A percentile compares a stretch with the other conserved stretches of the same genome.
These are phyloP conservation scores for Capsella bursapastoris DNA, from an alignment of 345 rosid genomes.

Conservation along the genomic window DNA sequence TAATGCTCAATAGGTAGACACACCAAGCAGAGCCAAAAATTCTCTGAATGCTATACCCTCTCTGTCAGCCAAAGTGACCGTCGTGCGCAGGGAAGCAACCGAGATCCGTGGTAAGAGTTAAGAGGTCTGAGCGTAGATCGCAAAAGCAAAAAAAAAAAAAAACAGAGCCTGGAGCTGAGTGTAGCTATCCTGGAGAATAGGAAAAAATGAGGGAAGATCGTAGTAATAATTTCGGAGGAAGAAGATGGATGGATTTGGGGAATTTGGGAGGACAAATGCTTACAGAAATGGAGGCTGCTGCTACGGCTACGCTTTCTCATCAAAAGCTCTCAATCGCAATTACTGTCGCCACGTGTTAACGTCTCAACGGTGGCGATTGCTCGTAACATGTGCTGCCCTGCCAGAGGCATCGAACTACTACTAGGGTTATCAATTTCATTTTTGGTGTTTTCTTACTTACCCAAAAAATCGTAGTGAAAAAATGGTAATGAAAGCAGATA, in stretches of 20 bases:
- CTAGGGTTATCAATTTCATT: conserved; percentile 36
- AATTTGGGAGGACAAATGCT: conserved; percentile 2
- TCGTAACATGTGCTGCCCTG: conserved; percentile 16
- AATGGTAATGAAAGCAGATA: not conserved
- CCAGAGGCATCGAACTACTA: conserved; percentile 18
- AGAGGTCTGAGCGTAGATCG: not conserved
- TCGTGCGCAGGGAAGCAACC: not conserved
- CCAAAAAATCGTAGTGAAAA: too few relatives aligned
- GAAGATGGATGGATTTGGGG: conserved; percentile 23
- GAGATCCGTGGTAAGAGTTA: conserved; percentile 10
- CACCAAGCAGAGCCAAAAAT: not conserved
- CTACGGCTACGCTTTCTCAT: conserved; percentile 40
- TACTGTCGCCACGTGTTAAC: conserved; percentile 38
- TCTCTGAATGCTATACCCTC: not conserved
- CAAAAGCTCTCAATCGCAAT: conserved; percentile 15
- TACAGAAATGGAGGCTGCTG: conserved; percentile 31
- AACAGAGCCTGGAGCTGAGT: conserved; percentile 14
- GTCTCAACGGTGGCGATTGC: conserved; percentile 33
- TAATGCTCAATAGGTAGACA: conserved; percentile 5
- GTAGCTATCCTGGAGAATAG: not conserved
- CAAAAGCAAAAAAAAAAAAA: not conserved
- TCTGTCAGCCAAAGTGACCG: not conserved
- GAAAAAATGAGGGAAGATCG: not conserved
- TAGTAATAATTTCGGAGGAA: not conserved
- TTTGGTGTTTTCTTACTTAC: not conserved